phyloP scores from a whole-genome alignment of 1,284 basidiomycete genomes.

The Ustilago cynodontis region DNA sequence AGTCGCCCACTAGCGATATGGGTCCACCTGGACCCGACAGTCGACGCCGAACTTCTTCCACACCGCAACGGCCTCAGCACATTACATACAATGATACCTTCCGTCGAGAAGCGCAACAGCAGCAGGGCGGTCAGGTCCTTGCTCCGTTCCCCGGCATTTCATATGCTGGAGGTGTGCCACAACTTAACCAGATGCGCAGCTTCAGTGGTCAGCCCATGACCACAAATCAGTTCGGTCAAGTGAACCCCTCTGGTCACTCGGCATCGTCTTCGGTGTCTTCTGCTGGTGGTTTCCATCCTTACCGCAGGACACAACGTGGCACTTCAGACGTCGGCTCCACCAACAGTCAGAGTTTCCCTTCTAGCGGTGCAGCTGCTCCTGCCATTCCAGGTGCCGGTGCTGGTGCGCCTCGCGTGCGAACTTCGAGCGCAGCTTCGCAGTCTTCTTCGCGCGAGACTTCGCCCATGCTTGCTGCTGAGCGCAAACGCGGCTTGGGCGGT shows the following conservation, averaged over 20 bases:
- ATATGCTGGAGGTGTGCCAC: constrained; percentile 25
- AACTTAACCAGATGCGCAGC: constrained; percentile 45
- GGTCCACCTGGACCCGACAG: constrained; percentile 28
- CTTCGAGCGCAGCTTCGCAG: constrained; percentile 50
- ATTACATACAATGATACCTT: constrained; percentile 62
- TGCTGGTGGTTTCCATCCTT: constrained; percentile 60
- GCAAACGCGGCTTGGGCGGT: constrained; percentile 29
- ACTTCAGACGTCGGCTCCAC: constrained; percentile 45
- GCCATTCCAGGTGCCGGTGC: constrained; percentile 2
- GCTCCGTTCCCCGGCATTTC: constrained; percentile 44
- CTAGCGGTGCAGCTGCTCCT: constrained; percentile 13
- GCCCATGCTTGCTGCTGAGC: constrained; percentile 48
- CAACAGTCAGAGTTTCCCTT: constrained; percentile 30
- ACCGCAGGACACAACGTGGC: constrained; percentile 53
- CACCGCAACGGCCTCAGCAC: constrained; percentile 58
- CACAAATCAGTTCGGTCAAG: constrained; percentile 29
- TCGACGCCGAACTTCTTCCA: constrained; percentile 60
- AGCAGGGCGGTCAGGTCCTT: constrained; percentile 6
- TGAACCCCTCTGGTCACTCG: constrained; percentile 31
- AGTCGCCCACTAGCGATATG: constrained; percentile 28
- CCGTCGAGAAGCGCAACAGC: constrained; percentile 44
- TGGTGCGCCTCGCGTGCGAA: constrained; percentile 41
- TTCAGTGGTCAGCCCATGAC: constrained; percentile 34
- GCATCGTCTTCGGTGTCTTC: constrained; percentile 45
- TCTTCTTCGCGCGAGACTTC: constrained; percentile 45